These are phyloP conservation scores for Debaryomycetaceae sp. DNA, from an alignment of 1,139 yeast genomes.

Conservation along the genomic window DNA sequence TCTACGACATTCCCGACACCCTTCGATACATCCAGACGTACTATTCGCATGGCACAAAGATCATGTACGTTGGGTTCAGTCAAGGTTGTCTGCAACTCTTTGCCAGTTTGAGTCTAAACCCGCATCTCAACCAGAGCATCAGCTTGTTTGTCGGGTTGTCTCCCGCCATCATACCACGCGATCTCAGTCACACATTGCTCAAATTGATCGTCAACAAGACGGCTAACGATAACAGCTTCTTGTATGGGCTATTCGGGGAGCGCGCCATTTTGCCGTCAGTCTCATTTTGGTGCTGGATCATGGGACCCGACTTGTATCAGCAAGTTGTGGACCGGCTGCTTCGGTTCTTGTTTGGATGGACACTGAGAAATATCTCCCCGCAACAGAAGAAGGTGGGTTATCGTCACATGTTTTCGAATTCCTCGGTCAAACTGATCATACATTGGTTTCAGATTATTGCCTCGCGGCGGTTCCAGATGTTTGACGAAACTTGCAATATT, in stretches of 20 bases:
- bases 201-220: slow-evolving; percentile 32
- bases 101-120: slow-evolving; percentile 38
- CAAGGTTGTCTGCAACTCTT: slow-evolving; percentile 46
- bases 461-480: slow-evolving; percentile 42
- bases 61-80: slow-evolving; percentile 41
- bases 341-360: slow-evolving; percentile 39
- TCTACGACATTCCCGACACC: slow-evolving; percentile 76
- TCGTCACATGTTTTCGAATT: slow-evolving; percentile 45
- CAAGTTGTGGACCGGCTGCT: slow-evolving; percentile 35
- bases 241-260: slow-evolving; percentile 37
- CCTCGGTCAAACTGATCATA: slow-evolving; percentile 41
- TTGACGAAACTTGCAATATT: slow-evolving; percentile 36
- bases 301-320: slow-evolving; percentile 34
- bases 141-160: slow-evolving; percentile 38
- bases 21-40: slow-evolving; percentile 49
- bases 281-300: slow-evolving; percentile 38
- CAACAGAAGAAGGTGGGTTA: slow-evolving; percentile 39
- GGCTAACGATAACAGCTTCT: slow-evolving; percentile 28
- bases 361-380: slow-evolving; percentile 27
- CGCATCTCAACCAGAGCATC: slow-evolving; percentile 28
- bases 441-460: slow-evolving; percentile 49
- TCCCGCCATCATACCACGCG: slow-evolving; percentile 43
- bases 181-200: slow-evolving; percentile 35
- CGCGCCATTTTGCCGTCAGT: slow-evolving; percentile 44
- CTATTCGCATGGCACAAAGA: slow-evolving; percentile 12